Evolutionary conservation across 257 asterid genomes (phyloP), one percentile per base, ranked within the genome.

Genomic region (Gentiana straminea): DNA sequence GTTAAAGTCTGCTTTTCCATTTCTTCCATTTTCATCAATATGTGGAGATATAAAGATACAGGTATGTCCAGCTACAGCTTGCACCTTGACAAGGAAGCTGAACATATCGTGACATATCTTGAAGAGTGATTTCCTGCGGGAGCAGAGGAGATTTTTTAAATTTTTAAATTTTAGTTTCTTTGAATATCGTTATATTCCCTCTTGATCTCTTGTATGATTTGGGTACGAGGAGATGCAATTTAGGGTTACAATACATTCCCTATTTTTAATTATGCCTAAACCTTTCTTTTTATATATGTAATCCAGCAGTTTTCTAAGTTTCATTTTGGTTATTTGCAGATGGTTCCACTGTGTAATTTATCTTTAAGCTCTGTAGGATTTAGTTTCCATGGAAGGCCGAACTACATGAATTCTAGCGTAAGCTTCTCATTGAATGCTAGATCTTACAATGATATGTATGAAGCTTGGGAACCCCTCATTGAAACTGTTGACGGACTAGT

Each of bases 381-480:
- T 80, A 73, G 78, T 73, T 71, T 79, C 58, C 88, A 67, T 64
- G 95, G 89, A 69, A 74, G 78, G 70, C 69, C 80, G 24, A 86
- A 81, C 73, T 63, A 61, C 72, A 69, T 74, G 77, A 79, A 58
- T 67, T 83, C 93, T 66, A 72, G 67, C 71, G 80, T 81, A 64
- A 68, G 55, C 64, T 87, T 87, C 70, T 87, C 97, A 58, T 76
- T 91, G 69, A 81, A 78, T 70, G 92, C 84, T 50, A 74, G 94
- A 71, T 91, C 97, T 32, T 91, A 76, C 70, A 91, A 91, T 71
- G 98, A 91, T 72, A 87, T 81, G 75, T 87, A 83, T 61, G 98
- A 91, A 55, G 70, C 94, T n/a, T 91, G 98, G 98, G 98, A 91
- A 77, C 98, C 98, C 70, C 77, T 91, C 59, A 68, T 91, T 75